These are phyloP conservation scores for Leersia perrieri DNA, from an alignment of 176 grass and related monocot species.

Conservation along the genomic window DNA sequence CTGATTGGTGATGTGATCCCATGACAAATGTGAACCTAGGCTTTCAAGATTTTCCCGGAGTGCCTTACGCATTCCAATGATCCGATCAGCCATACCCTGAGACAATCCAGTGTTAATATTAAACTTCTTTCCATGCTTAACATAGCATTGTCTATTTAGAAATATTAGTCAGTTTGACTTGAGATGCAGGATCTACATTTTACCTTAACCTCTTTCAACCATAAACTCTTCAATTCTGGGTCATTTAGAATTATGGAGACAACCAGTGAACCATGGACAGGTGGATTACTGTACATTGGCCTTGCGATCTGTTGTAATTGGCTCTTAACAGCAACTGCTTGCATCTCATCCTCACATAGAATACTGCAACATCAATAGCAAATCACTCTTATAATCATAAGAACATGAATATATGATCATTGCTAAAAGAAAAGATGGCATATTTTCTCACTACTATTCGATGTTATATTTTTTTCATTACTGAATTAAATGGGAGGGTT, in stretches of 20 bases:
- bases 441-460: neutral
- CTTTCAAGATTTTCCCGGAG: slow-evolving; percentile 80
- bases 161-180: neutral
- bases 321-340: slow-evolving; percentile 90
- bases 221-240: slow-evolving; percentile 82
- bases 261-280: slow-evolving; percentile 82
- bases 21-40: slow-evolving; percentile 75
- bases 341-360: slow-evolving; percentile 89
- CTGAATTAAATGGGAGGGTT: neutral
- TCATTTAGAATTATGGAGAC: slow-evolving; percentile 90
- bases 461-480: neutral
- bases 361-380: slow-evolving; percentile 54
- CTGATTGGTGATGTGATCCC: slow-evolving; percentile 97
- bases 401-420: neutral
- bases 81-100: slow-evolving; percentile 92
- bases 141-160: neutral
- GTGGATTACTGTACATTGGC: slow-evolving; percentile 98
- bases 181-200: neutral
- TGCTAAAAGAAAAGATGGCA: slow-evolving; percentile 1
- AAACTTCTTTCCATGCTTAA: neutral
- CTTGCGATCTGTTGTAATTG: slow-evolving; percentile 92
- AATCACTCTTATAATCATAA: neutral
- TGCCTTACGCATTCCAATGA: slow-evolving; percentile 90
- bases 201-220: slow-evolving; percentile 97
- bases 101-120: slow-evolving; percentile 1